A percentile compares a stretch with the other conserved stretches of the same genome.
Evolutionary conservation across 2,329 filamentous ascomycete species (phyloP).

Genomic region (Orbilia brochopaga): DNA sequence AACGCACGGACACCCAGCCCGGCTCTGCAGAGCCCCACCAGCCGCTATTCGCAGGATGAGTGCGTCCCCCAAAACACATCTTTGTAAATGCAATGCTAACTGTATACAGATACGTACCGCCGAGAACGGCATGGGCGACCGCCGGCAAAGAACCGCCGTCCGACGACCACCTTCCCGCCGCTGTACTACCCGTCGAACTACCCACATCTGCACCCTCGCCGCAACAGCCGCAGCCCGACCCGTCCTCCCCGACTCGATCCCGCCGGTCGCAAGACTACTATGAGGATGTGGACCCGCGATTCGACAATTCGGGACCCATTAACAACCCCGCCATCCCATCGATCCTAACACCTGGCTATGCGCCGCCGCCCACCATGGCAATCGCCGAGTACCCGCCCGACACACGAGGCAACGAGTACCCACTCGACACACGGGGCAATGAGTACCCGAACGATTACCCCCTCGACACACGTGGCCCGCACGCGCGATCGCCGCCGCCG

Average conservation of each 20-base stretch:
- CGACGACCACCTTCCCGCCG: conserved; percentile 29
- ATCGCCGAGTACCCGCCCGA: conserved; percentile 47
- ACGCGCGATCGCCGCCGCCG: conserved; percentile 53
- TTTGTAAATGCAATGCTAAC: conserved; percentile 8
- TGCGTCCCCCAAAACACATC: conserved; percentile 2
- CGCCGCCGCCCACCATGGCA: conserved; percentile 38
- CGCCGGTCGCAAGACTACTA: conserved; percentile 68
- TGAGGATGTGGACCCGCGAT: conserved; percentile 90
- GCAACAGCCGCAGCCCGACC: conserved; percentile 19
- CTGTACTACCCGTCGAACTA: conserved; percentile 54
- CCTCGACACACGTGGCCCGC: conserved; percentile 55
- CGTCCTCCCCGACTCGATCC: conserved; percentile 30
- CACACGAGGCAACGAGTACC: conserved; percentile 54
- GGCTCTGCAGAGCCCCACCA: conserved; percentile 38
- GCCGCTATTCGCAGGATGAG: conserved; percentile 50
- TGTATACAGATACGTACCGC: conserved; percentile 52
- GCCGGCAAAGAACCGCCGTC: conserved; percentile 17
- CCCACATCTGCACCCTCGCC: conserved; percentile 32
- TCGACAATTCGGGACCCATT: conserved; percentile 58
- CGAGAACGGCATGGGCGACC: conserved; percentile 52
- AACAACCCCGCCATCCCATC: conserved; percentile 50
- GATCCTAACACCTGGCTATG: conserved; percentile 36
- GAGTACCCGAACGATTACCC: too few species aligned
- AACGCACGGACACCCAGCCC: conserved; percentile 40
- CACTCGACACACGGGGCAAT: conserved; percentile 54